Evolutionary conservation across 768 basidiomycete genomes (phyloP), one percentile per base, ranked within the genome.

Genomic region (Strobilomyces confusus): DNA sequence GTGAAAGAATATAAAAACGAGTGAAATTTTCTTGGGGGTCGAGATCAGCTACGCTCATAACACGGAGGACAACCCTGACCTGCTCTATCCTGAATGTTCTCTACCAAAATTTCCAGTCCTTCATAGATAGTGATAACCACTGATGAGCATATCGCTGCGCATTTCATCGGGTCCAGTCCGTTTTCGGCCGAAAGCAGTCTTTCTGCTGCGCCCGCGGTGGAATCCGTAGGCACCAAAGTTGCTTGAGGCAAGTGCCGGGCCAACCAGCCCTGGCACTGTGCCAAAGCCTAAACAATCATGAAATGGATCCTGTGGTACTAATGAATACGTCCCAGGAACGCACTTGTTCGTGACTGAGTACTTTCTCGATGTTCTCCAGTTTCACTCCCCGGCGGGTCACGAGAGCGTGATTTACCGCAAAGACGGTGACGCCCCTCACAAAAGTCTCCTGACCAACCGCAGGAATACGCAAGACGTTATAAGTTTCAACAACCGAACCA

Each of bases 291-390:
- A 13, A 23, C 37, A 12, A 50, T 47, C 46, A 36, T 58, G 45
- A 52, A n/a, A 44, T 34, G 34, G 36, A 4, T 38, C 17, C 8
- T 15, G 5, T 14, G 1, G 48, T 5, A 49, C n/a, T 3, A 48
- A 42, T 7, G 17, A 40, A 33, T 25, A 49, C 62, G 46, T 34
- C 29, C 36, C 46, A 44, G 25, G 37, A 22, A 60, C 69, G 42
- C 50, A 89, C 89, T 74, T 92, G 89, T 63, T 91, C 89, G 56
- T 92, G 89, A 69, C 89, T 92, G 59, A 89, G 62, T 15, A 92
- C 75, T 51, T 67, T 73, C 52, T 75, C 73, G 25, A 92, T 76
- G 38, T 86, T 74, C 40, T 75, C 66, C 9, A 83, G 56, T 52
- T 77, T 73, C 29, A 81, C 78, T 9, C 87, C 89, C 43, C 69